phyloP scores from a whole-genome alignment of 805 yeast genomes.

The Candida tallmaniae region DNA sequence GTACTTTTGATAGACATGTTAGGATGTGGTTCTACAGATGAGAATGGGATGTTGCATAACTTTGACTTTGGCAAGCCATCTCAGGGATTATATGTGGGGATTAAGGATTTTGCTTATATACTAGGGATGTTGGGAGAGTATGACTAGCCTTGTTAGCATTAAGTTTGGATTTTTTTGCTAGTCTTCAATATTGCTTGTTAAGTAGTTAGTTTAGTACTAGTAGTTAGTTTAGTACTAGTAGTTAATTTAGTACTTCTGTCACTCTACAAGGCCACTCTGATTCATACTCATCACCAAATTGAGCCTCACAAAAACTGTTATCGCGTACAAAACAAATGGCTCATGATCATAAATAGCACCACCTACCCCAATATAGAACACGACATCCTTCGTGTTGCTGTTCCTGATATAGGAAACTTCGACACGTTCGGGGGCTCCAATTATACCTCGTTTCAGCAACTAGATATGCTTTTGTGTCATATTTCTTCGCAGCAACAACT shows the following conservation, averaged over 20 bases:
- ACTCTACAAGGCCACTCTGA: too few relatives aligned
- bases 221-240: too few relatives aligned
- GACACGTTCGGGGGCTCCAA: slow-evolving; percentile 5
- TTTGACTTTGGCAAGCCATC: slow-evolving; percentile 23
- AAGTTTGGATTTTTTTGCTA: too few relatives aligned
- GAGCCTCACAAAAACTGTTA: not conserved
- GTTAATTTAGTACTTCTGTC: too few relatives aligned
- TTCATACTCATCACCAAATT: too few relatives aligned
- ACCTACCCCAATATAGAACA: not conserved
- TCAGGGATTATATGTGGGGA: slow-evolving; percentile 23
- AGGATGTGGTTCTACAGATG: slow-evolving; percentile 27
- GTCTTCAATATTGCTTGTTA: too few relatives aligned
- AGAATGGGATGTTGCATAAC: slow-evolving; percentile 25
- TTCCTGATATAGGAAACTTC: slow-evolving; percentile 2
- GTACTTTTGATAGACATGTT: slow-evolving; percentile 38
- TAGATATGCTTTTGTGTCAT: slow-evolving; percentile 8
- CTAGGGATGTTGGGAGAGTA: slow-evolving; percentile 37
- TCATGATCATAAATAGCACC: not conserved
- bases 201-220: too few relatives aligned
- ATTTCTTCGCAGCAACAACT: not conserved
- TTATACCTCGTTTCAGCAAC: slow-evolving; percentile 4
- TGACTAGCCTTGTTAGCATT: slow-evolving; percentile 14
- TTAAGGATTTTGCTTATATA: slow-evolving; percentile 41
- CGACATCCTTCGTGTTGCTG: slow-evolving; percentile 2
- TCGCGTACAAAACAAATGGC: not conserved